Conservation (phyloP, 352 stramenopile species). For the Pythium biforme region DNA sequence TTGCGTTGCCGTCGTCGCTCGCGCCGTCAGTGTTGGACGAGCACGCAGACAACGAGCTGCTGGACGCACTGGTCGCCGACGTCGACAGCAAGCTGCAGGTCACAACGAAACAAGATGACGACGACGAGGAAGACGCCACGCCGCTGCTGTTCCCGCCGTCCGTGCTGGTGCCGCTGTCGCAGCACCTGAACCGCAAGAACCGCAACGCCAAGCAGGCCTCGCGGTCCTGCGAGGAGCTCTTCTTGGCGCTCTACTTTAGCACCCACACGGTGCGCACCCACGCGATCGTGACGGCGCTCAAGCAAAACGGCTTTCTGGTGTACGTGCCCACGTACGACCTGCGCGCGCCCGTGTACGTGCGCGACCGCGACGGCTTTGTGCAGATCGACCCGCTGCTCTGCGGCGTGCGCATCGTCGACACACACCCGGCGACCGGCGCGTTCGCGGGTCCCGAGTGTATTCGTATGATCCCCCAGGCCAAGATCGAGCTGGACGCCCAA, state of each 20-base stretch:
- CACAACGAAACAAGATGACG: not conserved
- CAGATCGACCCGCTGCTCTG: conserved; percentile 81
- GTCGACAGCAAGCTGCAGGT: conserved; percentile 61
- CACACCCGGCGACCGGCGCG: conserved; percentile 47
- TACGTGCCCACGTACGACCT: conserved; percentile 93
- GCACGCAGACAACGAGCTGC: conserved; percentile 37
- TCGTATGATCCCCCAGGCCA: conserved; percentile 58
- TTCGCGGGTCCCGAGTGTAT: conserved; percentile 66
- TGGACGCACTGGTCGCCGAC: conserved; percentile 64
- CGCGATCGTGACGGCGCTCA: conserved; percentile 88
- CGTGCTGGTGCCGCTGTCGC: conserved; percentile 76
- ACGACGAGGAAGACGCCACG: conserved; percentile 22
- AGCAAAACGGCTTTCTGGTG: conserved; percentile 92
- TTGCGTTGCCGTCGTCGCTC: conserved; percentile 45
- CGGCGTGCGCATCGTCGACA: conserved; percentile 67
- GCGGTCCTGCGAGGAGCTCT: conserved; percentile 88
- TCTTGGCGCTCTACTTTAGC: conserved; percentile 92
- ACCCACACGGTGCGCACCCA: conserved; percentile 78
- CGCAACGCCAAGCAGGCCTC: conserved; percentile 87
- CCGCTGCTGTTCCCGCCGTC: conserved; percentile 42
- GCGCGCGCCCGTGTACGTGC: conserved; percentile 89
- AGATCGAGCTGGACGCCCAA: conserved; percentile 30
- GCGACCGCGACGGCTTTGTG: conserved; percentile 81
- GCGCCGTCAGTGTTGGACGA: conserved; percentile 50
- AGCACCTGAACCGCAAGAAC: conserved; percentile 91